Percentiles rank a stretch among this genome's conserved stretches.
phyloP scores from a whole-genome alignment of 2,329 filamentous ascomycete genomes.

The Ilyonectria mors-panacis region DNA sequence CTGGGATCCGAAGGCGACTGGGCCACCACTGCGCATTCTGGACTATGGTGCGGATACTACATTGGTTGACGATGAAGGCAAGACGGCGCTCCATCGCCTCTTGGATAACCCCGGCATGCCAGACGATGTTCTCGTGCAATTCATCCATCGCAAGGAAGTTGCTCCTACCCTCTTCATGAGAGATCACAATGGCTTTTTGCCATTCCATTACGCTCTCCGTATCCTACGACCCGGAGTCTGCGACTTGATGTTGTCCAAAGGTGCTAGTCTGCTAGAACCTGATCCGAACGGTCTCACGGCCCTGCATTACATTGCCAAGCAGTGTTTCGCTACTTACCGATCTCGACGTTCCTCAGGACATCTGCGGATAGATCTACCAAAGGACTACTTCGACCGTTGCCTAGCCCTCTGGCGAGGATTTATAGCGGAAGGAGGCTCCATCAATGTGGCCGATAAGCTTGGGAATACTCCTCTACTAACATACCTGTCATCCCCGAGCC shows the following conservation, averaged over 20 bases:
- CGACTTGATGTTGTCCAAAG: constrained; percentile 33
- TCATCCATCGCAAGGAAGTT: constrained; percentile 34
- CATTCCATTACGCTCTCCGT: constrained; percentile 36
- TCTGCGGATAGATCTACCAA: background rate
- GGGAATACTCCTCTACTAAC: constrained; percentile 37
- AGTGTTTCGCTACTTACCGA: constrained; percentile 16
- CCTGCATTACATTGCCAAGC: constrained; percentile 35
- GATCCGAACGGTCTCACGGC: constrained; percentile 34
- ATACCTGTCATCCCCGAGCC: constrained; percentile 19
- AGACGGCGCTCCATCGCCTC: constrained; percentile 41
- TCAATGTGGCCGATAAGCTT: constrained; percentile 31
- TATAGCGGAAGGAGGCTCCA: constrained; percentile 24
- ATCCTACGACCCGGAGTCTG: constrained; percentile 33
- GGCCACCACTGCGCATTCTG: constrained; percentile 28
- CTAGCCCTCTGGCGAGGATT: constrained; percentile 28
- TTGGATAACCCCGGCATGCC: constrained; percentile 33
- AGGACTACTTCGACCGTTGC: constrained; percentile 27
- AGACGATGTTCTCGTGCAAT: constrained; percentile 27
- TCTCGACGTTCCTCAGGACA: background rate
- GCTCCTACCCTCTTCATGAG: constrained; percentile 16
- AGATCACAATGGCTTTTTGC: constrained; percentile 28
- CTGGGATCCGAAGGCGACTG: background rate
- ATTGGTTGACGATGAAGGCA: constrained; percentile 32
- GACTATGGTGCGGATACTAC: constrained; percentile 34
- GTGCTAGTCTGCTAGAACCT: constrained; percentile 28